These are phyloP conservation scores for Malus sieversii DNA, from an alignment of 306 rosid species.

Conservation along the genomic window DNA sequence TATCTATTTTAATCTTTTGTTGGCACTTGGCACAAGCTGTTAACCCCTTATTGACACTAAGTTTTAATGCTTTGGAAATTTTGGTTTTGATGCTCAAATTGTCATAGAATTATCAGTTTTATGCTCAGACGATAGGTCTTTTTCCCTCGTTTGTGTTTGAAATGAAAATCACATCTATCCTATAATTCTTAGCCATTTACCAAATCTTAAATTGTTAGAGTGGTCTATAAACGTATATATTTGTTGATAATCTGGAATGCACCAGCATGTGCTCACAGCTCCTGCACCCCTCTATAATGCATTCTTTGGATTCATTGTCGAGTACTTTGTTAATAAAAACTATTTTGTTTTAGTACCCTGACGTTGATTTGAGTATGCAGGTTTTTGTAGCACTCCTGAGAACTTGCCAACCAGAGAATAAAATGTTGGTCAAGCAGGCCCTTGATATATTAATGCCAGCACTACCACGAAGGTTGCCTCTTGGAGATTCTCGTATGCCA, in stretches of 20 bases:
- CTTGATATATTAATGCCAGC: conserved; percentile 99
- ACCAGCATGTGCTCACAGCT: background rate
- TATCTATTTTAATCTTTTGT: background rate
- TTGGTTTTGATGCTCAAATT: background rate
- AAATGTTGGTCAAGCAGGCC: conserved; percentile 99
- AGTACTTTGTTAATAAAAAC: background rate
- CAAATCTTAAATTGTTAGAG: background rate
- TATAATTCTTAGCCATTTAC: background rate
- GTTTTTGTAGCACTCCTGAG: conserved; percentile 98
- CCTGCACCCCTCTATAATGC: background rate
- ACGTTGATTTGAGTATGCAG: conserved; percentile 45
- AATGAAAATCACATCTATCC: background rate
- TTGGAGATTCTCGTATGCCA: conserved; percentile 95
- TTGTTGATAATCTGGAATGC: background rate
- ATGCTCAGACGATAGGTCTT: background rate
- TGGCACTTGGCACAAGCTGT: background rate
- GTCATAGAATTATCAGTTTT: background rate
- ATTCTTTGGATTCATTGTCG: background rate
- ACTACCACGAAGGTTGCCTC: conserved; percentile 92
- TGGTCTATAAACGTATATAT: background rate
- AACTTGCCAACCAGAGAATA: conserved; percentile 98
- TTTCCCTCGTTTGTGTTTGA: background rate
- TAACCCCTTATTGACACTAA: background rate
- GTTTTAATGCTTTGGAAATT: background rate
- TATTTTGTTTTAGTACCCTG: conserved; percentile 7